Evolutionary conservation across 73 alveolate genomes (phyloP).

Genomic region (Paramecium pentaurelia): DNA sequence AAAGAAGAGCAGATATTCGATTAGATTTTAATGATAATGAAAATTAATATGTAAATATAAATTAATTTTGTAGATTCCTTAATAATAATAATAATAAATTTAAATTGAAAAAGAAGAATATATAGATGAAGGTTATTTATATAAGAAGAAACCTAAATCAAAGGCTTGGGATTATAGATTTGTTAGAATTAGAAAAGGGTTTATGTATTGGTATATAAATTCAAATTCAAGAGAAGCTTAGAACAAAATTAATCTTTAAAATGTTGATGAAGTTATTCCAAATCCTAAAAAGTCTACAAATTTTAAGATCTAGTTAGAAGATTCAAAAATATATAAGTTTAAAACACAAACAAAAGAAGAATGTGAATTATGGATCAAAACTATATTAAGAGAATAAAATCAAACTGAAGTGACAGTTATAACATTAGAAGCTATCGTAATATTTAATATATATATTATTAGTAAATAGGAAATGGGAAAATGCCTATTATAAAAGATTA

Average conservation of each 20-base stretch:
- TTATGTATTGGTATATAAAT: constrained; percentile 44
- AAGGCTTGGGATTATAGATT: constrained; percentile 50
- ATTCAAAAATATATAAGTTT: constrained; percentile 33
- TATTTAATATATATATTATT: background rate
- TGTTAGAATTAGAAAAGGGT: constrained; percentile 57
- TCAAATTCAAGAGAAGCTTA: constrained; percentile 48
- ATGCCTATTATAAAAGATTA: constrained; percentile 42
- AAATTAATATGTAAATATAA: background rate
- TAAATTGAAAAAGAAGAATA: background rate
- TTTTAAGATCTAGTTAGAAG: background rate
- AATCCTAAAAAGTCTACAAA: constrained; percentile 31
- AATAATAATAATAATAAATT: background rate
- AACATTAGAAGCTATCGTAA: constrained; percentile 15
- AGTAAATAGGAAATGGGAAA: constrained; percentile 53
- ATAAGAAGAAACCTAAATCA: constrained; percentile 1
- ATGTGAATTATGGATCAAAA: constrained; percentile 46
- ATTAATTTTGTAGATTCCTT: background rate
- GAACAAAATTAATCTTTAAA: constrained; percentile 38
- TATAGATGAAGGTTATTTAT: constrained; percentile 15
- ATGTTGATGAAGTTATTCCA: constrained; percentile 35
- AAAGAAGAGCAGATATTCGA: background rate
- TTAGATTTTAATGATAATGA: constrained; percentile 14
- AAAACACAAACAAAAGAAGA: constrained; percentile 46
- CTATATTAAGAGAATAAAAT: constrained; percentile 35
- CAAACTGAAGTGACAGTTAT: background rate